Conservation (phyloP, 73 alveolate genomes). For the Paramecium biaurelia region DNA sequence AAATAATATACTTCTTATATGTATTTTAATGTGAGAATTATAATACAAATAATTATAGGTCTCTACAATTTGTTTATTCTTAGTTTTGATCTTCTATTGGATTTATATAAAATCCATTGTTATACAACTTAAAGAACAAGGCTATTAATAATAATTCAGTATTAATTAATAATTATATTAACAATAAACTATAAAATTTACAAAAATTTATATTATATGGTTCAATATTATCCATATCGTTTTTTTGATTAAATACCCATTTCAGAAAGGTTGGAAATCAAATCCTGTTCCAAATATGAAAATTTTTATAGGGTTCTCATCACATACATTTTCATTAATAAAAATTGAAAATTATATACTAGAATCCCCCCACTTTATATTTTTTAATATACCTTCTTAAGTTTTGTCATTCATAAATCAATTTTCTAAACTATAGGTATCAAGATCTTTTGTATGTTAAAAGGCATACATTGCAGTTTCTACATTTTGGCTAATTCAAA, state of each 20-base stretch:
- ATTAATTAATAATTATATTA: not conserved
- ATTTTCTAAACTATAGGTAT: slow-evolving; percentile 53
- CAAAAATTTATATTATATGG: not conserved
- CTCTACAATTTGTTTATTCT: not conserved
- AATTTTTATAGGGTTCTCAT: not conserved
- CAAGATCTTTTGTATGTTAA: slow-evolving; percentile 49
- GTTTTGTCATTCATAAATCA: slow-evolving; percentile 61
- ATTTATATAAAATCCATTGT: not conserved
- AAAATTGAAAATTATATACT: slow-evolving; percentile 36
- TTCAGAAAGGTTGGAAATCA: slow-evolving; percentile 24
- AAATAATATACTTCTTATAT: no score
- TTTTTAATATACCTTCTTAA: slow-evolving; percentile 24
- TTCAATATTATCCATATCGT: not conserved
- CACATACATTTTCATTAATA: not conserved
- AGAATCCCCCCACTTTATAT: slow-evolving; percentile 51
- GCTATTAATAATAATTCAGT: not conserved
- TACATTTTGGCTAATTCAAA: slow-evolving; percentile 36
- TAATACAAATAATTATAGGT: not conserved
- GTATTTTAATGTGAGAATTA: no score
- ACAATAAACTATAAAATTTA: no score
- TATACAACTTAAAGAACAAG: not conserved
- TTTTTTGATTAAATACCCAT: not conserved
- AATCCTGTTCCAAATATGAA: no score
- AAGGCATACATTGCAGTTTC: slow-evolving; percentile 55
- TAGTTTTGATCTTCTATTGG: not conserved